Evolutionary conservation across 352 stramenopile genomes (phyloP).

Genomic region (Thraustotheca clavata): DNA sequence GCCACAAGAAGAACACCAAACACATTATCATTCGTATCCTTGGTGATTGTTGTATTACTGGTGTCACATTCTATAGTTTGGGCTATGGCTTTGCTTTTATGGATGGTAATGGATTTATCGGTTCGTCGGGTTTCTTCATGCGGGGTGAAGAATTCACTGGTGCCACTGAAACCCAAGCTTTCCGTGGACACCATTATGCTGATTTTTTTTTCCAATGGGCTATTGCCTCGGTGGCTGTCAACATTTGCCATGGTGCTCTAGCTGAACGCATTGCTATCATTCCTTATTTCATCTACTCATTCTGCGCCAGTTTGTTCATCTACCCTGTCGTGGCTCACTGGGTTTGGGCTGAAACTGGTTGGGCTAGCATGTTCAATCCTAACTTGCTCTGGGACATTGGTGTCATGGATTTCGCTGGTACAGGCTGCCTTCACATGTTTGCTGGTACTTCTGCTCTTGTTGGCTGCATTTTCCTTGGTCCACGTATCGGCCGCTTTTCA

Average conservation of each 20-base stretch:
- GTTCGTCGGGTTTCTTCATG: conserved; percentile 26
- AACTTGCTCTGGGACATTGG: conserved; percentile 23
- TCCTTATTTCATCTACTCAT: conserved; percentile 49
- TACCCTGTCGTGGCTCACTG: conserved; percentile 62
- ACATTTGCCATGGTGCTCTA: conserved; percentile 60
- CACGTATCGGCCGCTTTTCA: conserved; percentile 47
- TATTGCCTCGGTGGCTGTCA: conserved; percentile 50
- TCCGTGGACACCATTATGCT: conserved; percentile 32
- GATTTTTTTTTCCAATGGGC: conserved; percentile 63
- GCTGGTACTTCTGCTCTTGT: conserved; percentile 49
- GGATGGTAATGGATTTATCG: conserved; percentile 22
- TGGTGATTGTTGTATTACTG: conserved; percentile 50
- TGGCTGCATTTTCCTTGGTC: conserved; percentile 53
- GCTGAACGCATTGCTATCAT: conserved; percentile 46
- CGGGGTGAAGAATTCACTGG: conserved; percentile 16
- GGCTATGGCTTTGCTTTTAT: conserved; percentile 55
- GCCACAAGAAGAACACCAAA: conserved; percentile 46
- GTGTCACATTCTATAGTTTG: conserved; percentile 42
- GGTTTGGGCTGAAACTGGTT: conserved; percentile 30
- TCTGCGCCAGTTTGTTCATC: conserved; percentile 48
- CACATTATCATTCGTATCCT: conserved; percentile 80
- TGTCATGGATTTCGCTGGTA: conserved; percentile 59
- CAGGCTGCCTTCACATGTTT: conserved; percentile 55
- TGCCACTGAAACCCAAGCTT: not conserved
- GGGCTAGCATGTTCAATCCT: conserved; percentile 32